Conservation (phyloP, 805 yeast species). For the Torulaspora microellipsoides region DNA sequence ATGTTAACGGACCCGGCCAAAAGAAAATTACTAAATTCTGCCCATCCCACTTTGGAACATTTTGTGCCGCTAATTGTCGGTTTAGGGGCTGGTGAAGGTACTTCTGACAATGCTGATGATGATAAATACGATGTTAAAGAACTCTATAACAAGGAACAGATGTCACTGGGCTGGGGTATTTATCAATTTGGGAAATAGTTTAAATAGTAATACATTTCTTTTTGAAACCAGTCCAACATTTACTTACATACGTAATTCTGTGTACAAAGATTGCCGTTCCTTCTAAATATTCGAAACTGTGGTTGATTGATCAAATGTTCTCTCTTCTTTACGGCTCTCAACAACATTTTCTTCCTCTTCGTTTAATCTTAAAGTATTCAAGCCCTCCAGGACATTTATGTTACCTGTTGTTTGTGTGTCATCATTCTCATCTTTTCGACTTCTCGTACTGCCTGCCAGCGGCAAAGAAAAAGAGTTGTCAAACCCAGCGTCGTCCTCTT, state of each 20-base stretch:
- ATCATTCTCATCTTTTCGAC: constrained; percentile 6
- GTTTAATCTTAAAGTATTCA: constrained; percentile 1
- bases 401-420: not conserved
- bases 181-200: constrained; percentile 43
- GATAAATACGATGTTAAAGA: constrained; percentile 34
- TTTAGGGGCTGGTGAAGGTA: constrained; percentile 45
- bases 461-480: constrained; percentile 55
- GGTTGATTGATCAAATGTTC: not conserved
- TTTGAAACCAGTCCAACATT: no score
- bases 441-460: constrained; percentile 28
- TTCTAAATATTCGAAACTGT: not conserved
- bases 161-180: constrained; percentile 66
- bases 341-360: not conserved
- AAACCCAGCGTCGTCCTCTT: constrained; percentile 12
- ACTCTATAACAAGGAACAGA: constrained; percentile 41
- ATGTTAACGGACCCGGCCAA: constrained; percentile 32
- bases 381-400: constrained; percentile 3
- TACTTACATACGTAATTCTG: no score
- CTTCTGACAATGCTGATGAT: not conserved
- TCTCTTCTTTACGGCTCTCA: not conserved
- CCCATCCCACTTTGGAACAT: constrained; percentile 80
- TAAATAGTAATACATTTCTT: no score
- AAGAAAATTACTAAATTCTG: constrained; percentile 39
- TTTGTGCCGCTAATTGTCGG: constrained; percentile 62
- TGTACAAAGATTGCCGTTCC: no score